These are phyloP conservation scores for Monosporozyma siamensis DNA, from an alignment of 805 yeast genomes.

Conservation along the genomic window DNA sequence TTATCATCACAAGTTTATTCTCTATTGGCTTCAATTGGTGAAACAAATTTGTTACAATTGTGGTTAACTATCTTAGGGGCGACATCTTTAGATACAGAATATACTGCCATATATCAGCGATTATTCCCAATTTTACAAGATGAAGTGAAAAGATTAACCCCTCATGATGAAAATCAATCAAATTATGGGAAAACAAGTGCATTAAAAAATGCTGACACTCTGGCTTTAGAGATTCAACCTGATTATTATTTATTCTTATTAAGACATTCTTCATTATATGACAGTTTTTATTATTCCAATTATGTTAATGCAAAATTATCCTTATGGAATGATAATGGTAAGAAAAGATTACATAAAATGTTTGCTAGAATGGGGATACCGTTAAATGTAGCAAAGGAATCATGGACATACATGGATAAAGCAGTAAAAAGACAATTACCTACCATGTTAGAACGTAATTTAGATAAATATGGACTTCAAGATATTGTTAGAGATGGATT, in stretches of 20 bases:
- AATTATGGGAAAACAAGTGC: background rate
- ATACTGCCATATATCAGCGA: conserved; percentile 65
- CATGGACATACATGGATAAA: conserved; percentile 86
- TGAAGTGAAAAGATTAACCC: conserved; percentile 67
- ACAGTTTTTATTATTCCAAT: conserved; percentile 82
- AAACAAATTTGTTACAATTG: conserved; percentile 52
- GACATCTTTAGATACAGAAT: conserved; percentile 62
- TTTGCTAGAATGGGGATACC: conserved; percentile 96
- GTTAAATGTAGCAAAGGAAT: conserved; percentile 76
- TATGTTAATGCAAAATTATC: conserved; percentile 80
- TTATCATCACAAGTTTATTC: conserved; percentile 74
- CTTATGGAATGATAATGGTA: conserved; percentile 88
- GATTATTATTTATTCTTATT: conserved; percentile 81
- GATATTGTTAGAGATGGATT: conserved; percentile 82
- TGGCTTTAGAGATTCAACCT: conserved; percentile 54
- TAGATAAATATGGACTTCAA: conserved; percentile 70
- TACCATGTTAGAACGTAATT: conserved; percentile 55
- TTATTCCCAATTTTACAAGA: conserved; percentile 68
- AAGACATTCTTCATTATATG: conserved; percentile 90
- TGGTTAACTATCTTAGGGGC: conserved; percentile 91
- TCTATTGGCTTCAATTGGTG: conserved; percentile 71
- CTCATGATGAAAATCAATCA: conserved; percentile 27
- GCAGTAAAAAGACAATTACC: conserved; percentile 66
- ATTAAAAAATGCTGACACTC: conserved; percentile 33
- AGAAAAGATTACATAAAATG: conserved; percentile 75